Base-by-base conservation (phyloP, 371 early-diverging fungal species). In the Thermomucor indicae-seudaticae region DNA sequence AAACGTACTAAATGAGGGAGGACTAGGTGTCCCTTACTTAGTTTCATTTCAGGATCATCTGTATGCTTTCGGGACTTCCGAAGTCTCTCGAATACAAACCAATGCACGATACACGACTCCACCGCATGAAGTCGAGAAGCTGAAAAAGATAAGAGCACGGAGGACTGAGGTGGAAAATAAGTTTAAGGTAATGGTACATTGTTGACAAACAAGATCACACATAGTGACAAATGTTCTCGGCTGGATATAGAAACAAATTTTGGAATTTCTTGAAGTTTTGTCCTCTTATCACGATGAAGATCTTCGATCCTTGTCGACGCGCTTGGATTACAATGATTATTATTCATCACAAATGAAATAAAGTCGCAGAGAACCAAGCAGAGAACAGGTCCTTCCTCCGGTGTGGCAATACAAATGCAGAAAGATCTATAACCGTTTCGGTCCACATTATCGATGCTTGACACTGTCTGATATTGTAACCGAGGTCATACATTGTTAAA, bases 241-340 rank as follows among this genome's bases (percentile, higher is more conserved):
- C n/a, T n/a, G n/a, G n/a, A 51, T 53, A 14, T 43, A 72, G 58
- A 43, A 58, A 20, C 55, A 67, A 32, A 51, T 72, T 20, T 62
- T 68, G 28, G 65, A 72, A 25, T 67, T 77, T 31, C 51, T 92
- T 53, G 64, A 67, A 3, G 66, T 66, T 3, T 66, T 94, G 27
- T 66, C 83, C 38, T 75, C 78, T 11, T 83, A 81, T 49, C 73
- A 83, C 17, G 88, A 88, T 37, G 80, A 82, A 34, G 87, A 89
- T 54, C 60, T 91, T 20, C 78, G 72, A 66, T 86, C 65, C 58
- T 82, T 65, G 63, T 80, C 56, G 64, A 88, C 64, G 14, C 75
- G 92, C 1, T 65, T 92, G 37, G 84, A 94, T 59, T 94, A 88
- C 59, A 94, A 93, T 61, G 83, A 82, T 50, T 78, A 79, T 55